Base-by-base conservation (phyloP, 805 yeast genomes). In the Yamadazyma endophytica region DNA sequence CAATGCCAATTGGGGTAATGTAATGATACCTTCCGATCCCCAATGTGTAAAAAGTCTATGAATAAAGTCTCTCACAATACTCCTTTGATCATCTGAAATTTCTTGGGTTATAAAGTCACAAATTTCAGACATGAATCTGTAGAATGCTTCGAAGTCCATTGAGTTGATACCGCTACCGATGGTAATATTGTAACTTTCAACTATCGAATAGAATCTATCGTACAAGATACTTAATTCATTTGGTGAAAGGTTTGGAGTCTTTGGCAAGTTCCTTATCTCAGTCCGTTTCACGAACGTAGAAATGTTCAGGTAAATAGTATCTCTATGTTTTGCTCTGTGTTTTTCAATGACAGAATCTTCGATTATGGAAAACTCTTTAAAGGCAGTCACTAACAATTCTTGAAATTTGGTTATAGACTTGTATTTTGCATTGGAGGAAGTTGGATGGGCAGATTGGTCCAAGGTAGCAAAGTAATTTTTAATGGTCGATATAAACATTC, bases 271-370 rank as follows among this genome's bases (percentile, higher is more conserved):
- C 43, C 98, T 70, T 24, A 92, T 54, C 55, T 92, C 96, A 0
- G 97, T 86, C 35, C 96, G 71, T 56, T 90, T 92, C 21, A 92
- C 94, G 62, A 90, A 90, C 1, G 79, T 70, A 44, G 92, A 95
- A 39, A 90, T 87, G 33, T 92, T 90, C 46, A 75, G 84, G 49
- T 84, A 77, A 26, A 92, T 90, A 26, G 79, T 75, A 43, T 79
- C 77, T 55, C 88, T 79, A 53, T 76, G 80, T 50, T 73, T 82
- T 15, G 71, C 64, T 32, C 97, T 73, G 47, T 79, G 81, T 36
- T 73, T 81, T 14, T 68, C 70, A 24, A 92, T 77, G 54, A 77
- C 68, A 1, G 77, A 80, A 36, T 89, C 95, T 19, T 86, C 79
- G 14, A 92, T 73, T 5, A 78, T 78, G 6, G 82, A 70, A 54